A percentile compares a stretch with the other conserved stretches of the same genome.
phyloP scores from a whole-genome alignment of 1,284 basidiomycete species.

The Peniophora sp. region DNA sequence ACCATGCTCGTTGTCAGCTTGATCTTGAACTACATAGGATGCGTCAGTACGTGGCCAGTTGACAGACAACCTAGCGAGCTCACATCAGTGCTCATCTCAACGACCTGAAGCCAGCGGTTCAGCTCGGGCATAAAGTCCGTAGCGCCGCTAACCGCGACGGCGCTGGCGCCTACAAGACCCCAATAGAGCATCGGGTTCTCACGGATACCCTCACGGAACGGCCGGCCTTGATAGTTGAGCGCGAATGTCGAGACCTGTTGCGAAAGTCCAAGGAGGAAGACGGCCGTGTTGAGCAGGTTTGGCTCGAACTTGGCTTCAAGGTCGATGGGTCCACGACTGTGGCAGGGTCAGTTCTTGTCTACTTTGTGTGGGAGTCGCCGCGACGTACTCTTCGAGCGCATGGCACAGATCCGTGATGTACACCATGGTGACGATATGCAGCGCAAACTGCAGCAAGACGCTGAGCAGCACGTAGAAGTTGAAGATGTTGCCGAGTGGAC shows the following conservation, averaged over 20 bases:
- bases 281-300: conserved; percentile 87
- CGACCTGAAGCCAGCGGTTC: conserved; percentile 95
- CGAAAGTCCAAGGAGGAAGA: conserved; percentile 87
- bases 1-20: conserved; percentile 77
- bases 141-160: conserved; percentile 88
- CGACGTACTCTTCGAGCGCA: conserved; percentile 65
- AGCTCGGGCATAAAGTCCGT: conserved; percentile 93
- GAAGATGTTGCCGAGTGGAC: conserved; percentile 91
- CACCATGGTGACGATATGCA: conserved; percentile 82
- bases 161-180: conserved; percentile 79
- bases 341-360: conserved; percentile 4
- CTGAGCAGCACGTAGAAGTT: conserved; percentile 90
- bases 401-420: conserved; percentile 88
- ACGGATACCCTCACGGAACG: conserved; percentile 92
- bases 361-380: background rate
- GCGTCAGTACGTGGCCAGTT: no score
- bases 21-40: conserved; percentile 62
- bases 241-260: conserved; percentile 96
- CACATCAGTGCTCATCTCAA: conserved; percentile 78
- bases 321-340: conserved; percentile 74
- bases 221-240: conserved; percentile 95
- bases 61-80: no score
- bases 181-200: conserved; percentile 91
- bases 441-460: conserved; percentile 84
- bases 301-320: conserved; percentile 94